These are phyloP conservation scores for Eucalyptus paniculata DNA, from an alignment of 345 rosid species.

Conservation along the genomic window DNA sequence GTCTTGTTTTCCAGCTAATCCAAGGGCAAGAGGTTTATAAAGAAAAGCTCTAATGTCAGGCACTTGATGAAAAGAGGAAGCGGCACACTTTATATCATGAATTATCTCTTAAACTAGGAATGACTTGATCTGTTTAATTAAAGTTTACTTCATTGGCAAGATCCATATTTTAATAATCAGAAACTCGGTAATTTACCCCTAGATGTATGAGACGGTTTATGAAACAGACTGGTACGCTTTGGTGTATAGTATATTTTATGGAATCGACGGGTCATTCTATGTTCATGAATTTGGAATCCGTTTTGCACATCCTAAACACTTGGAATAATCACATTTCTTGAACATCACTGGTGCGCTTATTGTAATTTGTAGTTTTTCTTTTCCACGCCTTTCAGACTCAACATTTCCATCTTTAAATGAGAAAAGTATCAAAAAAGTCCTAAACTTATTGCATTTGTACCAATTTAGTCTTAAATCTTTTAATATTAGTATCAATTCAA, in stretches of 20 bases:
- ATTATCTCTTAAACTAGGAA: background rate
- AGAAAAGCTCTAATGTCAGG: background rate
- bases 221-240: background rate
- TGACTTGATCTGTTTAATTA: background rate
- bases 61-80: background rate
- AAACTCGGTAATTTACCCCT: background rate
- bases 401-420: background rate
- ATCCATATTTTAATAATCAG: background rate
- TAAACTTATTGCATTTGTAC: too few relatives aligned
- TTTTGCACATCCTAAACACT: background rate
- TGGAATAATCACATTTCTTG: background rate
- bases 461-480: too few relatives aligned
- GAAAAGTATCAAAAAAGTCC: too few relatives aligned
- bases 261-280: background rate
- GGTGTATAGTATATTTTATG: background rate
- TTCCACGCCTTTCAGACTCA: background rate
- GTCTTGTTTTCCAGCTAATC: background rate
- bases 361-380: background rate
- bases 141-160: background rate
- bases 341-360: background rate
- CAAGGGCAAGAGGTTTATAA: background rate
- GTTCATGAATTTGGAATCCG: background rate
- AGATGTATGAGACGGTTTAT: background rate
- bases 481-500: too few relatives aligned
- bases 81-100: background rate